Evolutionary conservation across 768 basidiomycete species (phyloP).

Genomic region (Naganishia kalamii): DNA sequence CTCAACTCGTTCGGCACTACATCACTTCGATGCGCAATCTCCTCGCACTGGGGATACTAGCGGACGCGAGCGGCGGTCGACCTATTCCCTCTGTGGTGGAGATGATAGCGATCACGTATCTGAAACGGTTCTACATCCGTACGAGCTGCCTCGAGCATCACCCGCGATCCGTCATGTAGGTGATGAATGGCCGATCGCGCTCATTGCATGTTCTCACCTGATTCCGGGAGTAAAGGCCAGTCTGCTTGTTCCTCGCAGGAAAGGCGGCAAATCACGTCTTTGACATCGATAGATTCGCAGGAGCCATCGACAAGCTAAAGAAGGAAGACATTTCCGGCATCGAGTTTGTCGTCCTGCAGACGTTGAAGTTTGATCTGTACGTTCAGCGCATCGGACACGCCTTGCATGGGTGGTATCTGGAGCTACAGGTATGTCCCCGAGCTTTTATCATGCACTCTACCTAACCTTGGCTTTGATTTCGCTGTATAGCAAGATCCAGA

Average conservation of each 20-base stretch:
- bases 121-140: slow-evolving; percentile 93
- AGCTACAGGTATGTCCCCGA: slow-evolving; percentile 38
- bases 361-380: slow-evolving; percentile 86
- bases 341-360: slow-evolving; percentile 93
- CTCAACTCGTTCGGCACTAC: slow-evolving; percentile 80
- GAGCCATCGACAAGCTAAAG: slow-evolving; percentile 71
- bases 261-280: slow-evolving; percentile 97
- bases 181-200: background rate
- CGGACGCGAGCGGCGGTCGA: slow-evolving; percentile 52
- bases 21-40: slow-evolving; percentile 78
- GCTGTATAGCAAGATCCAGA: slow-evolving; percentile 57
- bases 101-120: slow-evolving; percentile 81
- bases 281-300: slow-evolving; percentile 74
- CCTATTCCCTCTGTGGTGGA: slow-evolving; percentile 85
- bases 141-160: slow-evolving; percentile 99
- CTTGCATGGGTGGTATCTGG: slow-evolving; percentile 41
- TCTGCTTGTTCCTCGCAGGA: slow-evolving; percentile 85
- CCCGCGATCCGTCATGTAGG: slow-evolving; percentile 92
- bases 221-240: slow-evolving; percentile 62
- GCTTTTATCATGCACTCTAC: background rate
- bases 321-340: slow-evolving; percentile 82
- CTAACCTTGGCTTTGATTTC: background rate
- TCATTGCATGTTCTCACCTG: background rate
- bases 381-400: slow-evolving; percentile 49
- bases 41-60: slow-evolving; percentile 51